These are phyloP conservation scores for Evernia prunastri DNA, from an alignment of 495 filamentous ascomycete species.

Conservation along the genomic window DNA sequence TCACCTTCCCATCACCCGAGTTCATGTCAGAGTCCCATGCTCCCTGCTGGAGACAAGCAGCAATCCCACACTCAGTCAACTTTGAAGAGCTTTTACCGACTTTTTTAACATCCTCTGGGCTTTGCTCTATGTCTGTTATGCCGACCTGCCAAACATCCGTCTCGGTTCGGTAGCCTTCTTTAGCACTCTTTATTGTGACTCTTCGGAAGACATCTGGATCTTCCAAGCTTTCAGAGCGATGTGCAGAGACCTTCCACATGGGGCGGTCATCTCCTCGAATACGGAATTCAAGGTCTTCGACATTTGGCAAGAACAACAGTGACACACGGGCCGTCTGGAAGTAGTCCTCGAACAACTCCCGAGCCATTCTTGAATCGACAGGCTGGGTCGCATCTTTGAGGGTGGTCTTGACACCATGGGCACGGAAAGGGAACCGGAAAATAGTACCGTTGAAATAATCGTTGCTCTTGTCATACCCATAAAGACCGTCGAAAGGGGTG, in stretches of 20 bases:
- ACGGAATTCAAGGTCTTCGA: slow-evolving; percentile 28
- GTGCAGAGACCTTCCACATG: slow-evolving; percentile 22
- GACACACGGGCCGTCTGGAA: slow-evolving; percentile 31
- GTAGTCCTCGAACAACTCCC: slow-evolving; percentile 26
- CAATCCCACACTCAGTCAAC: slow-evolving; percentile 35
- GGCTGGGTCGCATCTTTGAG: slow-evolving; percentile 20
- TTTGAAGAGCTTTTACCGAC: slow-evolving; percentile 28
- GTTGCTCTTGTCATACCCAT: slow-evolving; percentile 26
- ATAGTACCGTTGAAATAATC: slow-evolving; percentile 37
- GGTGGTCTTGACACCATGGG: background rate
- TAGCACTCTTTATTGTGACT: slow-evolving; percentile 15
- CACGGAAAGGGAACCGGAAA: slow-evolving; percentile 37
- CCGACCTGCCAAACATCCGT: slow-evolving; percentile 29
- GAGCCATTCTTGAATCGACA: slow-evolving; percentile 12
- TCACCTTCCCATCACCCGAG: background rate
- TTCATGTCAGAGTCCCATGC: background rate
- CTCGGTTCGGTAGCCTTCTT: slow-evolving; percentile 11
- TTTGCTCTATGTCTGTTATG: slow-evolving; percentile 20
- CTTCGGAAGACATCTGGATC: slow-evolving; percentile 17
- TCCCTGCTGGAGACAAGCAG: slow-evolving; percentile 22
- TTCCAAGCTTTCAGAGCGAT: slow-evolving; percentile 13
- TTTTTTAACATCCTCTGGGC: slow-evolving; percentile 18
- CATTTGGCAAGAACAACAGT: slow-evolving; percentile 30
- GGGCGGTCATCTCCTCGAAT: slow-evolving; percentile 15
- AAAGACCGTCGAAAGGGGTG: slow-evolving; percentile 36